Percentiles rank a stretch among this genome's conserved stretches.
These are phyloP conservation scores for Aethionema arabicum DNA, from an alignment of 345 rosid genomes.

Conservation along the genomic window DNA sequence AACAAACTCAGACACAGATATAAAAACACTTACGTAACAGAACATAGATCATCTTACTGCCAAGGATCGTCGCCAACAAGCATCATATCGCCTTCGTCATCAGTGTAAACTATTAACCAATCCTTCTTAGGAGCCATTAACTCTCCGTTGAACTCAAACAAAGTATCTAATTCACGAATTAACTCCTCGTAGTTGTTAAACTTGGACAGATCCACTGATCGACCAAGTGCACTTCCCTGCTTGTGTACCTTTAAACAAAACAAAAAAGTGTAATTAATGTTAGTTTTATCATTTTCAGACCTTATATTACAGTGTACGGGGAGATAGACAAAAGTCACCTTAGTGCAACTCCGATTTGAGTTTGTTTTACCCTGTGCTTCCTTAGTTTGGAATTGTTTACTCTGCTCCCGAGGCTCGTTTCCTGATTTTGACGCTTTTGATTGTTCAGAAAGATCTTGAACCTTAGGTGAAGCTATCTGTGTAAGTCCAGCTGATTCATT, in stretches of 20 bases:
- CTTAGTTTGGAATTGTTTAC: conserved; percentile 41
- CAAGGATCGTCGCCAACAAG: conserved; percentile 97
- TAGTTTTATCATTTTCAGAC: not conserved
- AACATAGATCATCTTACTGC: conserved; percentile 56
- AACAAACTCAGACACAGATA: not conserved
- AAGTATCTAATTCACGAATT: conserved; percentile 60
- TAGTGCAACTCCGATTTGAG: conserved; percentile 69
- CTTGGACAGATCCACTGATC: conserved; percentile 81
- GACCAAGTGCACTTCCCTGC: conserved; percentile 73
- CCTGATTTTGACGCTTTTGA: conserved; percentile 40
- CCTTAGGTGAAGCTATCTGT: conserved; percentile 37
- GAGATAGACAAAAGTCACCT: conserved; percentile 41
- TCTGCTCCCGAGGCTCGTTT: conserved; percentile 44
- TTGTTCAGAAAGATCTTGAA: conserved; percentile 39
- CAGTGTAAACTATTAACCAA: conserved; percentile 78
- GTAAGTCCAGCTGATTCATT: conserved; percentile 29
- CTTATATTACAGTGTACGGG: too few relatives aligned
- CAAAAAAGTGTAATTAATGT: not conserved
- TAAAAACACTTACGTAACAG: not conserved
- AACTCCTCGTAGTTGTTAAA: conserved; percentile 64
- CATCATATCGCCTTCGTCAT: conserved; percentile 92
- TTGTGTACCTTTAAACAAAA: conserved; percentile 58
- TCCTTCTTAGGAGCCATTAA: conserved; percentile 54
- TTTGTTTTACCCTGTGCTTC: conserved; percentile 45
- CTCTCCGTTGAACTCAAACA: conserved; percentile 76